Evolutionary conservation across 345 rosid species (phyloP).

Genomic region (Citrus hindsii): DNA sequence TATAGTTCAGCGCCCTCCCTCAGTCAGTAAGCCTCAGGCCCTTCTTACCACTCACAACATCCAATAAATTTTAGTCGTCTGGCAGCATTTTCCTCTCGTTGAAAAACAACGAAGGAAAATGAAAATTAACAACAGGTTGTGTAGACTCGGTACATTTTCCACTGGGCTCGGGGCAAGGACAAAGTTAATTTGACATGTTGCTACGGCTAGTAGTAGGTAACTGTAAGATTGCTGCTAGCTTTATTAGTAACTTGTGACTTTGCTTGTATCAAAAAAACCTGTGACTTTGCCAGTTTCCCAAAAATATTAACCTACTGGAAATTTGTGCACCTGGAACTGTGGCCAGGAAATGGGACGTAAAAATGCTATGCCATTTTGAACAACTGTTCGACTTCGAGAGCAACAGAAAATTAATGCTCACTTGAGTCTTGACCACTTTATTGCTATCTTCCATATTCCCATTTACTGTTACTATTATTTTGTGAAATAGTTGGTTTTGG

Average conservation of each 20-base stretch:
- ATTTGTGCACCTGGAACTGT: too few relatives aligned
- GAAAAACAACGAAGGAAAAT: too few relatives aligned
- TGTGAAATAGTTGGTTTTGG: background rate
- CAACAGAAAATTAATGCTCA: background rate
- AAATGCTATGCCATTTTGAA: too few relatives aligned
- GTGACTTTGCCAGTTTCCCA: background rate
- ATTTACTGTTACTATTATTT: background rate
- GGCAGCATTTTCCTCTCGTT: too few relatives aligned
- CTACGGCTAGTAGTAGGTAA: background rate
- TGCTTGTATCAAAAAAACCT: background rate
- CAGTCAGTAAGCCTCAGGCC: background rate
- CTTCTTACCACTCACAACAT: background rate
- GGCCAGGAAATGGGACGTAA: too few relatives aligned
- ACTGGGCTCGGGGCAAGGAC: too few relatives aligned
- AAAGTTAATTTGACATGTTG: background rate
- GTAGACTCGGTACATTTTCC: too few relatives aligned
- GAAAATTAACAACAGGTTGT: too few relatives aligned
- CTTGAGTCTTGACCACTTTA: too few relatives aligned
- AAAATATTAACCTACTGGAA: background rate
- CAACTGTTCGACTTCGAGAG: background rate
- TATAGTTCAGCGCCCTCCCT: background rate
- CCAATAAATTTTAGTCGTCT: too few relatives aligned
- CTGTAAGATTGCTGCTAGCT: background rate
- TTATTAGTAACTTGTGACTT: background rate
- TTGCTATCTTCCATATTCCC: background rate